Evolutionary conservation across 306 rosid genomes (phyloP), one percentile per base, ranked within the genome.

Genomic region (Medicago arabica): DNA sequence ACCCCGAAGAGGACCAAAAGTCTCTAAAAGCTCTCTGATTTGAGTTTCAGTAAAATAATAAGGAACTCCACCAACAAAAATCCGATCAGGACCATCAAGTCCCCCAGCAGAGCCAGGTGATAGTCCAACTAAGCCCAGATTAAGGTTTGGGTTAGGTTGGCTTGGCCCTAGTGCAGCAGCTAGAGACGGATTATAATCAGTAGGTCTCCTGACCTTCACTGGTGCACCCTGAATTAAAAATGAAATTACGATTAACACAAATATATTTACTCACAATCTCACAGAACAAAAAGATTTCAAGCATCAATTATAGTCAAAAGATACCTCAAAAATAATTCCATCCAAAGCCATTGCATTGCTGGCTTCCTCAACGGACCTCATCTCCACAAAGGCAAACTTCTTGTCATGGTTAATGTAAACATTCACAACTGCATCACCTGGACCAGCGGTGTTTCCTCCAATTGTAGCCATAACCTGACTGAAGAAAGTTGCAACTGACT

Each of bases 41-140:
- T 95, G 99, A 47, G 89, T 90, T 85, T 95, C 99, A 0, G 97
- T 95, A 60, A 95, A 95, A 89, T 95, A 95, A 73, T 95, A 95
- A 46, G 99, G 99, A 50, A 95, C 91, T 49, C 99, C 99, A 49
- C 99, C 99, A 17, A 95, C 99, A 89, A 95, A 95, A 78, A 95
- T 90, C 58, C 99, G 99, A 81, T 95, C 99, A 74, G 99, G 99
- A 31, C 99, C 99, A 87, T 95, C 99, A 21, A 95, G 97, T 69
- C 99, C 99, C 69, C 99, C 99, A 70, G 99, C 97, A 17, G 99
- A 95, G 40, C 99, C 99, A n/a, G 99, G 97, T 21, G 96, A 86
- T 78, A 95, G 85, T 68, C 99, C 99, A 55, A 95, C 99, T 61
- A 96, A 96, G 53, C 75, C 89, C 71, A 95, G 83, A 82, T 95